phyloP scores from a whole-genome alignment of 1,139 yeast species.

The Sugiyamaella pinicola region DNA sequence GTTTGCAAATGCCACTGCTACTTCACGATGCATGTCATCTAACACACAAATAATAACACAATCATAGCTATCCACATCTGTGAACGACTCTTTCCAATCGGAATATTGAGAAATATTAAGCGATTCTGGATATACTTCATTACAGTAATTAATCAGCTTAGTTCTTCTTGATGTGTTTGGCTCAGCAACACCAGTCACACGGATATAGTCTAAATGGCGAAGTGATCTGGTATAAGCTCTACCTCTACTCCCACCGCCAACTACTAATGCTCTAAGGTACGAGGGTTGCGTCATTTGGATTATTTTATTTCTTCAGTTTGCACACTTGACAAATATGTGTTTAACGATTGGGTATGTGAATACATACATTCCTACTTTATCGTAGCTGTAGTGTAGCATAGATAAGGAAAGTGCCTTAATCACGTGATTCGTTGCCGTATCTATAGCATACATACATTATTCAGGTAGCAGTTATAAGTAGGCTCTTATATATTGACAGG shows the following conservation, averaged over 20 bases:
- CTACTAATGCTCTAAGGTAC: conserved; percentile 25
- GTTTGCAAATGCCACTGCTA: conserved; percentile 36
- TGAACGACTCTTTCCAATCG: conserved; percentile 30
- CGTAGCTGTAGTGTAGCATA: not conserved
- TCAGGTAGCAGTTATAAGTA: too few species aligned
- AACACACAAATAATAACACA: conserved; percentile 33
- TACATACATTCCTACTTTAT: not conserved
- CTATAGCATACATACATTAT: too few species aligned
- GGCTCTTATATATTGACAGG: too few species aligned
- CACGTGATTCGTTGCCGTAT: too few species aligned
- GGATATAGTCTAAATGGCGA: conserved; percentile 28
- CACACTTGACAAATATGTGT: not conserved
- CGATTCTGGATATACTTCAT: conserved; percentile 2
- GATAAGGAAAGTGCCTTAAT: too few species aligned
- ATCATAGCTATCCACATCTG: conserved; percentile 30
- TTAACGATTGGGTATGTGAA: not conserved
- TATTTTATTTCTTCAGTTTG: not conserved
- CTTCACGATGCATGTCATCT: conserved; percentile 36
- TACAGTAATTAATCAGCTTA: conserved; percentile 23
- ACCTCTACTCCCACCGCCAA: conserved; percentile 36
- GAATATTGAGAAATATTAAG: conserved; percentile 26
- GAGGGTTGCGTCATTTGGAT: conserved; percentile 23
- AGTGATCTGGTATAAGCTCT: conserved; percentile 32
- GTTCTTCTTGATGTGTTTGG: conserved; percentile 28
- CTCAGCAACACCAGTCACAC: conserved; percentile 34